Conservation (phyloP, 768 basidiomycete genomes). For the Trametes elegans region DNA sequence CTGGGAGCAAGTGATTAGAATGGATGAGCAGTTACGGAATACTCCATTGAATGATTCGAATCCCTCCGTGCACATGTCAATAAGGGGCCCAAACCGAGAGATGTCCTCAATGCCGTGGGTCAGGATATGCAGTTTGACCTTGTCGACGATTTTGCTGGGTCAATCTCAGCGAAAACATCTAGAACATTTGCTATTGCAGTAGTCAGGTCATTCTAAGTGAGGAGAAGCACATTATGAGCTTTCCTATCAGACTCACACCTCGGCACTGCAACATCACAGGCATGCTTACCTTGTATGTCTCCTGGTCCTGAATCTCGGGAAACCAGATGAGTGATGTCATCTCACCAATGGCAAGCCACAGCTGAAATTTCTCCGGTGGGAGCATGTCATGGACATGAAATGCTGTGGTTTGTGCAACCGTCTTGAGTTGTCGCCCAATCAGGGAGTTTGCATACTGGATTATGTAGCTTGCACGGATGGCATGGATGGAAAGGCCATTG, state of each 20-base stretch:
- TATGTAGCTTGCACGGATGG: constrained; percentile 40
- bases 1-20: constrained; percentile 42
- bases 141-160: constrained; percentile 18
- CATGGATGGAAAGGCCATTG: constrained; percentile 26
- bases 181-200: constrained; percentile 19
- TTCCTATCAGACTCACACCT: too few relatives aligned
- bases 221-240: neutral
- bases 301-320: constrained; percentile 13
- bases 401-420: constrained; percentile 33
- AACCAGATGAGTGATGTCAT: constrained; percentile 18
- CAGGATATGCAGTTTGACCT: constrained; percentile 22
- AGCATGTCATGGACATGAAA: constrained; percentile 33
- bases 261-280: neutral
- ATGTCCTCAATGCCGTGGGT: constrained; percentile 18
- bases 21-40: constrained; percentile 38
- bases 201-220: constrained; percentile 13
- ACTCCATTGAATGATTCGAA: constrained; percentile 45
- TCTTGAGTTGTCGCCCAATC: constrained; percentile 43
- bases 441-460: constrained; percentile 43
- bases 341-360: constrained; percentile 20
- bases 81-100: constrained; percentile 32
- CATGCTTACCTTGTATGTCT: constrained; percentile 13
- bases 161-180: constrained; percentile 12
- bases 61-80: constrained; percentile 36
- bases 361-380: neutral